A percentile compares a stretch with the other conserved stretches of the same genome.
Evolutionary conservation across 805 yeast species (phyloP).

Genomic region (Lipomyces oligophaga): DNA sequence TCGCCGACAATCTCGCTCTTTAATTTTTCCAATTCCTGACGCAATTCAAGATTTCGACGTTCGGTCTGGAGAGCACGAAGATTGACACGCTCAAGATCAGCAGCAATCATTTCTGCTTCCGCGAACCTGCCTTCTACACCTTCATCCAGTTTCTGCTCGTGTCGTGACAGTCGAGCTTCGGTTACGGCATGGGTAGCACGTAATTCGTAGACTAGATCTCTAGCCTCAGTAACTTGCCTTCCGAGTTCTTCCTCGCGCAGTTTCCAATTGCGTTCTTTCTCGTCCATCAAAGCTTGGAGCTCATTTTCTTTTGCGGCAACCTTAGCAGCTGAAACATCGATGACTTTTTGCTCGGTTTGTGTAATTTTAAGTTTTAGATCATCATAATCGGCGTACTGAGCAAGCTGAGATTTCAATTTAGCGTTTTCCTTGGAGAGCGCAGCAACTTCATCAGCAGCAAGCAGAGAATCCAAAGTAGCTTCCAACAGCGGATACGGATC

Average conservation of each 20-base stretch:
- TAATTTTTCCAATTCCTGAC: constrained; percentile 56
- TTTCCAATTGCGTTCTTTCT: constrained; percentile 66
- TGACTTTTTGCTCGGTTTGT: constrained; percentile 58
- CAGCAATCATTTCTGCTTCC: constrained; percentile 60
- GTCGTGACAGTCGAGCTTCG: constrained; percentile 47
- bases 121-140: constrained; percentile 33
- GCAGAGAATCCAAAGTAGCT: constrained; percentile 60
- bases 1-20: constrained; percentile 34
- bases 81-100: constrained; percentile 72
- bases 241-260: constrained; percentile 51
- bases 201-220: constrained; percentile 58
- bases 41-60: constrained; percentile 68
- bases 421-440: constrained; percentile 50
- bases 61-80: constrained; percentile 67
- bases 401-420: constrained; percentile 48
- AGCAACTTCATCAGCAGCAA: constrained; percentile 51
- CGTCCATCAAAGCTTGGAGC: constrained; percentile 62
- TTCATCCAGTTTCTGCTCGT: constrained; percentile 25
- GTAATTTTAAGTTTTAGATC: constrained; percentile 59
- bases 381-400: constrained; percentile 73
- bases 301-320: constrained; percentile 72
- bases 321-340: constrained; percentile 51
- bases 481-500: constrained; percentile 84
- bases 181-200: constrained; percentile 63
- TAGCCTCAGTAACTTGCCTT: constrained; percentile 51